Base-by-base conservation (phyloP, 352 stramenopile species). In the Saprolegnia parasitica region DNA sequence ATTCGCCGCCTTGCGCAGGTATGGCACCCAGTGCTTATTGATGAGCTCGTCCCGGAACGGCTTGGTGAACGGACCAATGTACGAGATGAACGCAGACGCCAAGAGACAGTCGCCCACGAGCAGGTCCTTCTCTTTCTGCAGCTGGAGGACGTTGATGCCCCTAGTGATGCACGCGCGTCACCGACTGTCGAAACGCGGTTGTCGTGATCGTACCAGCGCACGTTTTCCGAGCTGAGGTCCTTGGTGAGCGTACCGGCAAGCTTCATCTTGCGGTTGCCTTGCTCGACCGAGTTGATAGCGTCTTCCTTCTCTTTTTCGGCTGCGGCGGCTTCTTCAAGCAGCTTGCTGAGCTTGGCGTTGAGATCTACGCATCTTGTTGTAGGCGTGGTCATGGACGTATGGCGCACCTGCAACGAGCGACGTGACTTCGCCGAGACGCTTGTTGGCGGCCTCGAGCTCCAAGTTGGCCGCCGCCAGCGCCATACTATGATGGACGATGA, bases 1-100 rank as follows among this genome's bases (percentile, higher is more conserved):
- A 18, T 84, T 88, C 0, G 91, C 88, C 11, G 92, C 91, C 71
- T 93, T 96, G 4, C 83, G 74, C 16, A 98, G 68, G 65, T 90
- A 98, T 4, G 90, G 90, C 10, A 97, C 82, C 86, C 96, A 98
- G 67, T 97, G 84, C 56, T 97, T 91, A 73, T 90, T 91, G 66
- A 98, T 95, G 5, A 98, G 80, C 60, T 96, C 88, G 68, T 98
- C 90, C 24, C 95, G 88, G 76, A 98, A 98, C 0, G 86, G 81
- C 66, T 98, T 98, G 1, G 93, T 98, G 72, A 98, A 98, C 2
- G 95, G 95, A 0, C 94, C 95, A 55, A 97, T 96, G 75, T 98
- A 98, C 52, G 90, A 98, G 71, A 98, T 98, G 73, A 98, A 98
- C 11, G 92, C 90, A 11, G 90, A 96, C 6, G 91, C 92, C 6